A percentile compares a stretch with the other conserved stretches of the same genome.
Evolutionary conservation across 1,139 yeast genomes (phyloP).

Genomic region (Saccharomyces hybrid): DNA sequence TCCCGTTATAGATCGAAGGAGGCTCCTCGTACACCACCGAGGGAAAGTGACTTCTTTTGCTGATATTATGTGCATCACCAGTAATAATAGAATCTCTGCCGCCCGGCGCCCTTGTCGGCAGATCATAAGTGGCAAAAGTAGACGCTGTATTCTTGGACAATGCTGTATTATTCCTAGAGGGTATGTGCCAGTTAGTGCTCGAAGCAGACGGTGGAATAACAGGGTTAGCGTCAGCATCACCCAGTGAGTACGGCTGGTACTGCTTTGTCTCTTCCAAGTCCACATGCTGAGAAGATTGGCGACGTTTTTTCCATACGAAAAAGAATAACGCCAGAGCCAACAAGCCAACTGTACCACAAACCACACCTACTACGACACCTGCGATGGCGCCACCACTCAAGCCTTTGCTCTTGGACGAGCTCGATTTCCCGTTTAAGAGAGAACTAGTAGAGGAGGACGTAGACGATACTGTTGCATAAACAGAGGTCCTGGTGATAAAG

Average conservation of each 20-base stretch:
- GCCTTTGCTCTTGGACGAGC: constrained; percentile 11
- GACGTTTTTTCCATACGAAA: constrained; percentile 38
- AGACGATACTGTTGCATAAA: constrained; percentile 9
- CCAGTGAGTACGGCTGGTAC: constrained; percentile 32
- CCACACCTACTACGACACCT: constrained; percentile 60
- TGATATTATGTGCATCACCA: neutral
- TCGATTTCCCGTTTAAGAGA: constrained; percentile 6
- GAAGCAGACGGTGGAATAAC: constrained; percentile 14
- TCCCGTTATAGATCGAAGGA: constrained; percentile 26
- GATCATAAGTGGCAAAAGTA: neutral
- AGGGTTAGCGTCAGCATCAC: constrained; percentile 28
- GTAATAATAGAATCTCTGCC: neutral
- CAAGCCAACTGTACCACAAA: constrained; percentile 42
- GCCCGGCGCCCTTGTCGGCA: constrained; percentile 1
- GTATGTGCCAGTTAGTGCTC: constrained; percentile 13
- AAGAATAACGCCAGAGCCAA: constrained; percentile 36
- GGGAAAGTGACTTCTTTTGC: constrained; percentile 8
- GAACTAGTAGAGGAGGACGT: constrained; percentile 8
- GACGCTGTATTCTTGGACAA: neutral
- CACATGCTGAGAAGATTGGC: constrained; percentile 14
- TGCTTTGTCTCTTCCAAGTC: constrained; percentile 30
- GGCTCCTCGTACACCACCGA: constrained; percentile 21
- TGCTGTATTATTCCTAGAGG: constrained; percentile 15
- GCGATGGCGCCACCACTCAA: constrained; percentile 63
- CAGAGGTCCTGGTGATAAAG: constrained; percentile 18